Base-by-base conservation (phyloP, 2,329 filamentous ascomycete genomes). In the Simplicillium sp. region DNA sequence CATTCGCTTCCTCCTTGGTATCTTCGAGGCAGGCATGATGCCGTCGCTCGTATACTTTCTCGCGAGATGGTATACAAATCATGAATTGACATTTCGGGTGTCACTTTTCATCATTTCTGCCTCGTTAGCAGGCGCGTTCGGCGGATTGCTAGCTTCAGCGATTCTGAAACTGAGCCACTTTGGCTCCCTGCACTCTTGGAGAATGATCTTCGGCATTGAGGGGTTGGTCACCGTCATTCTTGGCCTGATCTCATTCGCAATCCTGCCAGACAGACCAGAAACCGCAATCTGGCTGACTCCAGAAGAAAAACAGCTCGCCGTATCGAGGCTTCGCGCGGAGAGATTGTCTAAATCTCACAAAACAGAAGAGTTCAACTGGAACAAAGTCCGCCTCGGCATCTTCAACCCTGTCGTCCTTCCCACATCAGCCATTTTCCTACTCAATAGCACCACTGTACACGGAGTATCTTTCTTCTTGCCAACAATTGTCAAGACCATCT, bases 151-250 rank as follows among this genome's bases (percentile, higher is more conserved):
- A 1, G 72, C 71, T 0, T 77, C 68, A 1, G 81, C 62, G 0
- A 84, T 85, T 37, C 61, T 84, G 8, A 75, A 65, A 0, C 66
- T 85, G 6, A 58, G 70, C 17, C 54, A 64, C 36, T 71, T 83
- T 40, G 80, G 78, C 7, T 55, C 63, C 4, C 58, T 84, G 0
- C 62, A 61, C 17, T 61, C 58, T 5, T 86, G 82, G 82, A 65
- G 80, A 7, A 83, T 84, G 80, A 82, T 85, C 39, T 85, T 85
- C 40, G 72, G 70, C 4, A 76, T 85, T 14, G 82, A 85, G 54
- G 82, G 42, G 9, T 25, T 25, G 20, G 20, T 9, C 20, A 25
- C 20, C 9, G 20, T 25, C 6, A 6, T 25, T 25, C 55, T 84
- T 0, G 64, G 70, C 0, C 11, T 84, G 2, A 64, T 84, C 28